These are phyloP conservation scores for Coemansia sp. DNA, from an alignment of 192 early-diverging fungal species.

Conservation along the genomic window DNA sequence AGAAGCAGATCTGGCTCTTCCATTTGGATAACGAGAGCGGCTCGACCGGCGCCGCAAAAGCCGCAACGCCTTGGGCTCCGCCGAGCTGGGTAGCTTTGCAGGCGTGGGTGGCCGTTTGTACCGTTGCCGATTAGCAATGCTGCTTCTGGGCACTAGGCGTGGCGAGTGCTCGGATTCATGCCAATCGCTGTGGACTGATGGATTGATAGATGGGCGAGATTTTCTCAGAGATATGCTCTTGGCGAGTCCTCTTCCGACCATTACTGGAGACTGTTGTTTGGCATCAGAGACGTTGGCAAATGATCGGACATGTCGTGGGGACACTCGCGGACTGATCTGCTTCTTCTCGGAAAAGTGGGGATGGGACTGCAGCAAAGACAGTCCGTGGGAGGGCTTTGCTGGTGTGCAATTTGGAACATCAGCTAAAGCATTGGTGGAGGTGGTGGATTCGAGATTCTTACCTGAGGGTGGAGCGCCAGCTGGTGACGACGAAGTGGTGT, in stretches of 20 bases:
- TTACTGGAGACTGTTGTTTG: neutral
- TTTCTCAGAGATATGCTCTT: neutral
- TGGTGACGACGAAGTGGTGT: conserved; percentile 4
- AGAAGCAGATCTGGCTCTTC: neutral
- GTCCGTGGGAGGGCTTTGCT: neutral
- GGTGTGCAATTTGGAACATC: neutral
- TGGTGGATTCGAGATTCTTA: conserved; percentile 31
- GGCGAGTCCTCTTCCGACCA: neutral
- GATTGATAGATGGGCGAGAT: neutral
- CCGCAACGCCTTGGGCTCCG: neutral
- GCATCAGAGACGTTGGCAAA: neutral
- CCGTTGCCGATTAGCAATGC: neutral
- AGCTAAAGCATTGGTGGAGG: neutral
- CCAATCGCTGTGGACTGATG: neutral
- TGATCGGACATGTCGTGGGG: conserved; percentile 1
- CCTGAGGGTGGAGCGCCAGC: conserved; percentile 24
- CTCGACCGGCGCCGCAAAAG: conserved; percentile 1
- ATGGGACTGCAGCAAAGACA: neutral
- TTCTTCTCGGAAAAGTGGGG: conserved; percentile 8
- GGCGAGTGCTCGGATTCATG: neutral
- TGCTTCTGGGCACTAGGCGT: neutral
- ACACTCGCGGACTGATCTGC: neutral
- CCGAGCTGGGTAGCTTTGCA: neutral
- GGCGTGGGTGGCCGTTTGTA: neutral
- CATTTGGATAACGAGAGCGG: neutral